Conservation (phyloP, 352 stramenopile genomes). For the Phytophthora meadii region DNA sequence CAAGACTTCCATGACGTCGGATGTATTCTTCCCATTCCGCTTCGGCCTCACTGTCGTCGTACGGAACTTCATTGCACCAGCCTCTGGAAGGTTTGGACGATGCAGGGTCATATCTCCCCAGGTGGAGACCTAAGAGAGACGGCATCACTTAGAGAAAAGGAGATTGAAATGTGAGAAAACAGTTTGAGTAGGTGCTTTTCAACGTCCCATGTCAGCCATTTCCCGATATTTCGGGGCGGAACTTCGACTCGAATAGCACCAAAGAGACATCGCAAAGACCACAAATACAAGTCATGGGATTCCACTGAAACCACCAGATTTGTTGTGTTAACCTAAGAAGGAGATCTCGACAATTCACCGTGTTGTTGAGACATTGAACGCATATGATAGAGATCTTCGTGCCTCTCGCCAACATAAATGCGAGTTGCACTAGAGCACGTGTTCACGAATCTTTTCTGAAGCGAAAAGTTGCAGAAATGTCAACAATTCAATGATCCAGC, state of each 20-base stretch:
- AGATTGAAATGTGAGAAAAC: slow-evolving; percentile 26
- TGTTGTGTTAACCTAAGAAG: no score
- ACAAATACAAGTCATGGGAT: not conserved
- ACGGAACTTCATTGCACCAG: slow-evolving; percentile 34
- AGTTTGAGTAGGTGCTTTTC: slow-evolving; percentile 1
- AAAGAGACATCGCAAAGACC: not conserved
- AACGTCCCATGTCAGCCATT: slow-evolving; percentile 22
- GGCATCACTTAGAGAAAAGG: slow-evolving; percentile 23
- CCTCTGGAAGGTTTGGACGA: slow-evolving; percentile 24
- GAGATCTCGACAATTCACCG: no score
- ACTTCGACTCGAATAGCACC: no score
- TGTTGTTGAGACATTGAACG: no score
- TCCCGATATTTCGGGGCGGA: no score
- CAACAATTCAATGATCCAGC: slow-evolving; percentile 10
- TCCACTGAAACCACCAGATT: no score
- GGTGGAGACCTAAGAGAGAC: slow-evolving; percentile 24
- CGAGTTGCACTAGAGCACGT: slow-evolving; percentile 3
- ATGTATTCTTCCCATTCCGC: slow-evolving; percentile 29
- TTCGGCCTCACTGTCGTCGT: slow-evolving; percentile 23
- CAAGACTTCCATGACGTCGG: slow-evolving; percentile 9
- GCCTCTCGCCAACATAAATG: slow-evolving; percentile 10
- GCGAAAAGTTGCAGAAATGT: slow-evolving; percentile 22
- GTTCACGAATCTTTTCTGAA: slow-evolving; percentile 8
- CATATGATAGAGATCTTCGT: not conserved
- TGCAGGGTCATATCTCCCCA: slow-evolving; percentile 21